Evolutionary conservation across 1,139 yeast species (phyloP), one percentile per base, ranked within the genome.

Genomic region (Pichia terricola): DNA sequence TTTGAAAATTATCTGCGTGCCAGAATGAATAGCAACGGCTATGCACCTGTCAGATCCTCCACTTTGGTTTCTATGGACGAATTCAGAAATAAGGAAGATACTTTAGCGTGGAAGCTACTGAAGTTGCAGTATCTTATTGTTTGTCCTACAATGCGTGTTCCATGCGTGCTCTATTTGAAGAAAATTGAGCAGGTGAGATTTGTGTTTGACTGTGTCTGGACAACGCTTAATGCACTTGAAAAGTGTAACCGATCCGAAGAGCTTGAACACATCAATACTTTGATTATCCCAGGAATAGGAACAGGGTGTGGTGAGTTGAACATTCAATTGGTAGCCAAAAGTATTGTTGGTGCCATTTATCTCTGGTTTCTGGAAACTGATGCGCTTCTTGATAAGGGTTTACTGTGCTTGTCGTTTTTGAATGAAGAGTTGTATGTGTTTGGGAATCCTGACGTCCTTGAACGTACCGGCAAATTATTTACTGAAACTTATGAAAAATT

Each of bases 251-350:
- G 35, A 7, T 48, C 49, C 27, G 44, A 47, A 39, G 32, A 34
- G 4, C 41, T 40, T 9, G 43, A 46, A 32, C 39, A 45, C 3
- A 56, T 61, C 5, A 60, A 61, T 39, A 59, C 62, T 0, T 43
- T 73, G n/a, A 57, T 74, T 7, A 45, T 74, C 3, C 70, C 79
- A 0, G 79, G 78, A 1, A 49, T 75, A 22, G 77, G 75, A 4
- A 69, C 79, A 1, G 80, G 79, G 1, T 69, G 63, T 46, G 79
- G 75, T 0, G 68, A 67, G 0, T 62, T 74, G 0, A 67, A 72
- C 0, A 48, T 55, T 6, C 60, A 55, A 1, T 45, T 68, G 1
- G 68, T 69, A 33, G 62, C 67, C 1, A 54, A 55, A 35, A 59
- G 66, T 3, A 64, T 67, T 62, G 49, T 61, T 8, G 49, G 57